Base-by-base conservation (phyloP, 2,329 filamentous ascomycete genomes). In the Microcyclospora pomicola region DNA sequence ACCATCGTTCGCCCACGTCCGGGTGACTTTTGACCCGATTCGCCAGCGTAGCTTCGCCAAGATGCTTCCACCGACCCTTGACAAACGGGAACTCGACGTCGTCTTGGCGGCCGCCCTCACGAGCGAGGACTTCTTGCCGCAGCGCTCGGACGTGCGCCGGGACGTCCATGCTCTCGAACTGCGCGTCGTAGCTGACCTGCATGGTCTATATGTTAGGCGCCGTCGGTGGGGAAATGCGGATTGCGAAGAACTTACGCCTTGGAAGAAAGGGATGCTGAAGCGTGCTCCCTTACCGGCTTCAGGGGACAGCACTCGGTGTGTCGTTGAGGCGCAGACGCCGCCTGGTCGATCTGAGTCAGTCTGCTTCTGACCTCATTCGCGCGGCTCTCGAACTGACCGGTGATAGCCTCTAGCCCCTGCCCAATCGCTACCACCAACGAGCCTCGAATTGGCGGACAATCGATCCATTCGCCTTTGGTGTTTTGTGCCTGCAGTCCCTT, bases 31-130 rank as follows among this genome's bases (percentile, higher is more conserved):
- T 91, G 49, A 92, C 71, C 11, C 85, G 65, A 60, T 92, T 93
- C 62, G 82, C 72, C 55, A 93, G 62, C 41, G 83, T 92, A 9
- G 84, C 85, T 66, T 92, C 83, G 4, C 85, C 84, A 7, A 92
- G 62, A 47, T 72, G 75, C 12, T 75, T 72, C 54, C 68, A 73
- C 39, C 74, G 68, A 12, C 82, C 82, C 44, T 70, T 76, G 15
- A 77, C 71, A 53, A 92, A 92, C 2, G 84, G 91, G 56, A 91
- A 92, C 64, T 92, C 85, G 33, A 88, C 82, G 52, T 87, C 82
- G 50, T 85, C 80, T 32, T 75, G 57, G 30, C 73, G 59, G 5
- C 67, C 63, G 1, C 72, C 75, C 27, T 73, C 73, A 36, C 51
- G 54, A 51, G 66, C 68, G 2, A 81, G 53, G 14, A 83, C 67